Base-by-base conservation (phyloP, 257 asterid genomes). In the Leptodermis oblonga region DNA sequence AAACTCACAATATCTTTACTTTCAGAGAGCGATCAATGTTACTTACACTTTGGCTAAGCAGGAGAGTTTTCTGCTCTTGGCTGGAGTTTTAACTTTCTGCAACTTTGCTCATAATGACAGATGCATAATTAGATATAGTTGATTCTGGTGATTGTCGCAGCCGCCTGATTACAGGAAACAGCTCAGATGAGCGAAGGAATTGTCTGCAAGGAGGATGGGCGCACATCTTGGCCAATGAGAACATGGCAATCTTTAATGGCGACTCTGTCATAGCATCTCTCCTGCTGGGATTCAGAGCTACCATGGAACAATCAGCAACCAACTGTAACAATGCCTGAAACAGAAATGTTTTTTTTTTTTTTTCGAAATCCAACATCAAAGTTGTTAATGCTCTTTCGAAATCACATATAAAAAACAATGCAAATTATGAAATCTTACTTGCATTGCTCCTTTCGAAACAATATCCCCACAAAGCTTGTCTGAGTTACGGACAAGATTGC, bases 401-500 rank as follows among this genome's bases (percentile, higher is more conserved):
- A 36, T 49, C 18, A n/a, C 1, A 9, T 20, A 22, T 11, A 10
- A 12, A 26, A 39, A n/a, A 10, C n/a, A 26, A 54, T 30, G 42
- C 64, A 9, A 63, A 25, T 11, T 3, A 31, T 36, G 11, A 12
- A 62, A 23, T 34, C 30, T 39, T 59, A 93, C 99, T 97, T 89
- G 97, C 90, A 91, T 82, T 70, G 97, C 99, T 83, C 99, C 98
- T 74, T 84, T 82, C 55, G 97, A 82, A 75, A 94, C 86, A 42
- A 94, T 91, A 80, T 94, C 99, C 73, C 84, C 97, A 55, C 99
- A 91, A 49, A 94, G 97, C 74, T 82, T 92, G 84, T 79, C 85
- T 75, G 98, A 94, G 83, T 94, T 91, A 67, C 97, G 97, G 46
- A 94, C 98, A 7, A 94, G 92, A 76, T 94, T 91, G 75, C 99